phyloP scores from a whole-genome alignment of 2,329 filamentous ascomycete genomes.

The Sclerotinia minor region DNA sequence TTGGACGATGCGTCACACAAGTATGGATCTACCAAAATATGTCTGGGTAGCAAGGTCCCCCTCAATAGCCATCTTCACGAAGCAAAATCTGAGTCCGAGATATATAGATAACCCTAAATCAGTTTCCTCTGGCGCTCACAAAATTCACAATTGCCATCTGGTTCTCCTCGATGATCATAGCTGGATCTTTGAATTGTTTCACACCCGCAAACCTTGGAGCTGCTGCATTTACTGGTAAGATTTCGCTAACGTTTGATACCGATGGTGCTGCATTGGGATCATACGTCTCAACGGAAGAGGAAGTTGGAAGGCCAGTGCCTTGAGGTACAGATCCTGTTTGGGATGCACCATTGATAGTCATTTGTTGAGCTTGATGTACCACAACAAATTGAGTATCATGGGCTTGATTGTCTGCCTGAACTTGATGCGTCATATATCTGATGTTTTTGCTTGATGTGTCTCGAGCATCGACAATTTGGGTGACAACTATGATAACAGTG shows the following conservation, averaged over 20 bases:
- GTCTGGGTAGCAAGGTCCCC: not conserved
- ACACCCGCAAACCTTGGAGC: conserved; percentile 29
- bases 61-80: not conserved
- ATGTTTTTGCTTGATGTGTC: conserved; percentile 29
- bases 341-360: conserved; percentile 25
- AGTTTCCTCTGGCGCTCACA: not conserved
- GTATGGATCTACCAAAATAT: conserved; percentile 14
- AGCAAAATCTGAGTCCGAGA: not conserved
- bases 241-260: conserved; percentile 26
- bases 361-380: conserved; percentile 29
- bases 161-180: conserved; percentile 34
- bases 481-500: conserved; percentile 38
- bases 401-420: conserved; percentile 32
- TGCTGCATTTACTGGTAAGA: conserved; percentile 30
- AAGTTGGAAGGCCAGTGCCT: not conserved
- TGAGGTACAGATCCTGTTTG: conserved; percentile 7
- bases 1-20: conserved; percentile 8
- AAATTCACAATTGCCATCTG: conserved; percentile 32
- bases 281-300: conserved; percentile 18
- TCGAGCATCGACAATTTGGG: conserved; percentile 36
- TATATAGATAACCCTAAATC: not conserved
- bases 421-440: conserved; percentile 37
- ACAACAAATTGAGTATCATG: conserved; percentile 29
- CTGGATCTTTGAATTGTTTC: conserved; percentile 30
- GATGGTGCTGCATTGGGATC: conserved; percentile 25